Percentiles rank a stretch among this genome's conserved stretches.
Evolutionary conservation across 2,329 filamentous ascomycete species (phyloP).

Genomic region (Helminthosporium solani): DNA sequence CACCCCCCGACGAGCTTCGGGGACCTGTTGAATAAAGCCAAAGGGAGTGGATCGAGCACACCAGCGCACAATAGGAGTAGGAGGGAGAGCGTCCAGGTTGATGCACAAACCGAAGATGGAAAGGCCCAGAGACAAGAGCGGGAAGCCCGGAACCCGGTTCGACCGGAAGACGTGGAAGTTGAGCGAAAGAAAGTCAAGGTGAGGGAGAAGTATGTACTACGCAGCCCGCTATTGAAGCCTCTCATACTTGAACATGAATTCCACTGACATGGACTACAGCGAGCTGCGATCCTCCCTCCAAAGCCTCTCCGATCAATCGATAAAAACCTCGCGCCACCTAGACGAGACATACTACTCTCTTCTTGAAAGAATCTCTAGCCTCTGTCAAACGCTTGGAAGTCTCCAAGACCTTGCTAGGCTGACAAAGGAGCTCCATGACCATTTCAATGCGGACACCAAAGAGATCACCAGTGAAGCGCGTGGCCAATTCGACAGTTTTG

Average conservation of each 20-base stretch:
- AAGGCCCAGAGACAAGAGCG: slow-evolving; percentile 4
- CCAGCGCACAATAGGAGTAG: slow-evolving; percentile 23
- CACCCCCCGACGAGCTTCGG: slow-evolving; percentile 49
- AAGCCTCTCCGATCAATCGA: slow-evolving; percentile 59
- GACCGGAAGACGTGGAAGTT: slow-evolving; percentile 42
- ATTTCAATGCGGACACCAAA: slow-evolving; percentile 61
- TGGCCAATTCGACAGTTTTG: slow-evolving; percentile 60
- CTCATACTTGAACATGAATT: neutral
- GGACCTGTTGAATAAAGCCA: slow-evolving; percentile 42
- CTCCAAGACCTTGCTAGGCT: slow-evolving; percentile 67
- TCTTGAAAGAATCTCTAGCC: slow-evolving; percentile 64
- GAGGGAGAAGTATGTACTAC: slow-evolving; percentile 39
- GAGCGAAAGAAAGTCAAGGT: slow-evolving; percentile 39
- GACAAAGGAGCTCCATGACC: slow-evolving; percentile 58
- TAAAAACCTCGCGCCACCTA: slow-evolving; percentile 63
- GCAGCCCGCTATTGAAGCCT: neutral
- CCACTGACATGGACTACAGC: slow-evolving; percentile 26
- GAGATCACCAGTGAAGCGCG: slow-evolving; percentile 62
- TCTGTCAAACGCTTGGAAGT: slow-evolving; percentile 64
- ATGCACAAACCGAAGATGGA: slow-evolving; percentile 9
- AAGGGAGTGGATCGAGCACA: slow-evolving; percentile 32
- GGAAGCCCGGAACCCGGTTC: slow-evolving; percentile 31
- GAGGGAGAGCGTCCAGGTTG: slow-evolving; percentile 27
- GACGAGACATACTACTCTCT: slow-evolving; percentile 75
- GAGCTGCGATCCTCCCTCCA: slow-evolving; percentile 45